Percentiles rank a stretch among this genome's conserved stretches.
phyloP scores from a whole-genome alignment of 768 basidiomycete genomes.

The Wakefieldia striispora region DNA sequence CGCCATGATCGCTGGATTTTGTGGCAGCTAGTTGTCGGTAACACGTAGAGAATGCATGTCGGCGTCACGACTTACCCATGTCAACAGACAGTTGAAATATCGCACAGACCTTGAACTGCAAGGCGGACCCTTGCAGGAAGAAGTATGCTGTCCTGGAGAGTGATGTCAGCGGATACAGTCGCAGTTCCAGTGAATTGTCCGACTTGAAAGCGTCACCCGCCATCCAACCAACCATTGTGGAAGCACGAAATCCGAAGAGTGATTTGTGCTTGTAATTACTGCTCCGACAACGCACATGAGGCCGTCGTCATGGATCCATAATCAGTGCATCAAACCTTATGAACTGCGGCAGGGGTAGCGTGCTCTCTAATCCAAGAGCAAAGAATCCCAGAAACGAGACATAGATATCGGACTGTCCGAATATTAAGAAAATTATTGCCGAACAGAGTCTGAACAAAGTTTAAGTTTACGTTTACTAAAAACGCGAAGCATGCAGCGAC shows the following conservation, averaged over 20 bases:
- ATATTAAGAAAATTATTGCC: constrained; percentile 72
- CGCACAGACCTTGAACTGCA: constrained; percentile 83
- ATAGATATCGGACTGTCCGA: constrained; percentile 60
- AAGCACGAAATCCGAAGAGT: constrained; percentile 80
- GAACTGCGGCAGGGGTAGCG: constrained; percentile 81
- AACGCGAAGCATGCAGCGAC: constrained; percentile 1
- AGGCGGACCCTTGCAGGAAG: constrained; percentile 65
- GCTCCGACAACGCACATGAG: constrained; percentile 19
- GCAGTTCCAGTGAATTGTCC: constrained; percentile 18
- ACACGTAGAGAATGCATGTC: constrained; percentile 4
- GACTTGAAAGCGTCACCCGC: constrained; percentile 88
- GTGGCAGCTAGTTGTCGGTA: constrained; percentile 7
- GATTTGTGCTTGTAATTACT: constrained; percentile 81
- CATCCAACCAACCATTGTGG: constrained; percentile 79
- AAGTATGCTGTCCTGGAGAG: constrained; percentile 69
- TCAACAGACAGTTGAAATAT: constrained; percentile 83
- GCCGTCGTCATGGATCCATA: constrained; percentile 2
- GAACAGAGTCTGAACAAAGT: constrained; percentile 49
- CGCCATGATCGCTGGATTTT: constrained; percentile 58
- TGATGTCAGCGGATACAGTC: constrained; percentile 16
- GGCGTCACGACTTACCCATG: constrained; percentile 48
- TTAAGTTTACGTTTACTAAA: constrained; percentile 5
- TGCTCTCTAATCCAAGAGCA: constrained; percentile 81
- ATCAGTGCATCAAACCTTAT: constrained; percentile 51
- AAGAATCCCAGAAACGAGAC: constrained; percentile 68